Evolutionary conservation across 169 alveolate species (phyloP), one percentile per base, ranked within the genome.

Genomic region (Plasmodium sp.): DNA sequence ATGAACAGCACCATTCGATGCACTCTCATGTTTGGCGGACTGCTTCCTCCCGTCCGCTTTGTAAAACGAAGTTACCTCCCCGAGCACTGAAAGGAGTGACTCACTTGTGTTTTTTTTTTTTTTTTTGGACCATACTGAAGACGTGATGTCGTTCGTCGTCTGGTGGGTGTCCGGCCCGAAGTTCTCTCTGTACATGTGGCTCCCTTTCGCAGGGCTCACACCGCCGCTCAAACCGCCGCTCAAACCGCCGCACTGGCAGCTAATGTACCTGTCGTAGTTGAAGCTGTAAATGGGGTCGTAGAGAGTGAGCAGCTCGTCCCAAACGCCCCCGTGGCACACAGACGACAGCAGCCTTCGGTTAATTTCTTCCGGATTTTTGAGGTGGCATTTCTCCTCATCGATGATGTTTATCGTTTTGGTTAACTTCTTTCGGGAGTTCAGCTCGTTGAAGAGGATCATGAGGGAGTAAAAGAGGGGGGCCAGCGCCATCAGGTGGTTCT

Each of bases 231-330:
- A 9, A 39, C 5, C 10, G 45, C 45, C 45, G 45, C 45, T 5
- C 9, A 5, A 9, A 39, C 5, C 10, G 45, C 45, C 45, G 45
- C 45, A 5, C 45, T 5, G 10, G 45, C 7, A 22, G 62, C 62
- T 14, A 16, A 51, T 67, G 77, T 67, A 67, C 41, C 77, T 67
- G 22, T 67, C 93, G 36, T 85, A 83, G 34, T 93, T 71, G n/a
- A 71, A 79, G 73, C 95, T 80, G 9, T 97, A 95, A 3, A 95
- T 86, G 6, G 98, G 98, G 93, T 97, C 98, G 85, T 95, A 95
- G 0, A 97, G 79, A 16, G 98, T 94, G n/a, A 97, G 74, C n/a
- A 97, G 56, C 48, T 96, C 97, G 83, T 97, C 98, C 98, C 98
- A 97, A 27, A 97, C 97, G 36, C 98, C 98, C 16, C 97, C 97